These are phyloP conservation scores for Neurospora pannonica DNA, from an alignment of 495 filamentous ascomycete genomes.

Conservation along the genomic window DNA sequence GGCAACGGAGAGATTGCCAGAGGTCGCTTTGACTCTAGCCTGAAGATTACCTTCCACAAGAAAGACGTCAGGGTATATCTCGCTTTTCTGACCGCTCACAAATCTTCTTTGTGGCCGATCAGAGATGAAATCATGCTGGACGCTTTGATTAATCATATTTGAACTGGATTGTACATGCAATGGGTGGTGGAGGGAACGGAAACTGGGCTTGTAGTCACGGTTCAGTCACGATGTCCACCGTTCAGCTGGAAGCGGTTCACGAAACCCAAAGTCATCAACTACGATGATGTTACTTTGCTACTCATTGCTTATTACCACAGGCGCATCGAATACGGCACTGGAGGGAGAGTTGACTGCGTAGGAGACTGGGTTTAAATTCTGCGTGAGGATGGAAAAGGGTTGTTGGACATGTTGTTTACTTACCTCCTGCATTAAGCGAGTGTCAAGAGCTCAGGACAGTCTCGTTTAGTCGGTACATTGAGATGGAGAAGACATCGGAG, in stretches of 20 bases:
- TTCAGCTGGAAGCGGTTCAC: neutral
- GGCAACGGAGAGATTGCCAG: neutral
- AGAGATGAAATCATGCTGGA: rapidly evolving
- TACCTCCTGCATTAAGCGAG: neutral
- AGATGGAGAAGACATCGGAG: neutral
- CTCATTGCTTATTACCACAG: neutral
- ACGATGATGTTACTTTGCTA: neutral
- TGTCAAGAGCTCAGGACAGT: rapidly evolving
- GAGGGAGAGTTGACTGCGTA: neutral
- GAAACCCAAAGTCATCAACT: neutral
- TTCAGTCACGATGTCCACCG: neutral
- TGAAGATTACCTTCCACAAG: neutral
- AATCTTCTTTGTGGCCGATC: neutral
- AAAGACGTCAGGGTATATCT: no score
- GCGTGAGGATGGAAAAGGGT: neutral
- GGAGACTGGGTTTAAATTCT: neutral
- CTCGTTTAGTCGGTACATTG: neutral
- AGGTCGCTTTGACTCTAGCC: neutral
- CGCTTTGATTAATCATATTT: rapidly evolving
- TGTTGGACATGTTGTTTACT: neutral
- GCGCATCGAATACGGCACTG: neutral
- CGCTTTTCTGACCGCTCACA: neutral
- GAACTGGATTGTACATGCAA: neutral
- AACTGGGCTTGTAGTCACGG: neutral
- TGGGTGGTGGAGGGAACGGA: neutral